phyloP scores from a whole-genome alignment of 805 yeast genomes.

The Cyberlindnera subsufficiens region DNA sequence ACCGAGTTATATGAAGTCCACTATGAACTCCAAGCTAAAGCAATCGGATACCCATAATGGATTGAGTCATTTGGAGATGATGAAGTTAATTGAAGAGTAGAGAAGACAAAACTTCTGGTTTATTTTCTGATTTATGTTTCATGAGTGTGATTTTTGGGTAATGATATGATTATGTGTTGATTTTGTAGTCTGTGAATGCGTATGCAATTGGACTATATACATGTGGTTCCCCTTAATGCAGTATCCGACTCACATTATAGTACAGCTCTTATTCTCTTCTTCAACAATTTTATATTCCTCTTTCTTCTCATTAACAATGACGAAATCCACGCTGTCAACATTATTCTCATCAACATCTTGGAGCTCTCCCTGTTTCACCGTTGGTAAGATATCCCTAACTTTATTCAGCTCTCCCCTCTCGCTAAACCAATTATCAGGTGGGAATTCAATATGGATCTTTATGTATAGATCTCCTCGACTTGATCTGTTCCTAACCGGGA shows the following conservation, averaged over 20 bases:
- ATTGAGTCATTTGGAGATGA: slow-evolving; percentile 16
- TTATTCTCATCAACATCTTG: slow-evolving; percentile 24
- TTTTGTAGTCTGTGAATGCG: too few species aligned
- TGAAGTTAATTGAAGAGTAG: slow-evolving; percentile 17
- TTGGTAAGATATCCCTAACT: slow-evolving; percentile 52
- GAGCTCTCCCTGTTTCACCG: slow-evolving; percentile 19
- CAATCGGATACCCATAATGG: slow-evolving; percentile 15
- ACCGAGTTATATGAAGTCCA: slow-evolving; percentile 24
- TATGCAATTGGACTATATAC: too few species aligned
- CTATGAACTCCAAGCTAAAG: slow-evolving; percentile 19
- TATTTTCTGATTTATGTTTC: neutral
- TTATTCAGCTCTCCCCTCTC: slow-evolving; percentile 61
- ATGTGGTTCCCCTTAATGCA: neutral
- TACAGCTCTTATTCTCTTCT: neutral
- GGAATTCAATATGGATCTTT: slow-evolving; percentile 70
- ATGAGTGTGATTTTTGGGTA: neutral
- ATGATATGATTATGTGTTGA: neutral
- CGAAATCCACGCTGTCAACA: slow-evolving; percentile 15
- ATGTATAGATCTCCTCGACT: slow-evolving; percentile 66
- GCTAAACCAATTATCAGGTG: slow-evolving; percentile 76
- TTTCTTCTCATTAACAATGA: slow-evolving; percentile 11
- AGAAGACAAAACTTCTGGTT: neutral
- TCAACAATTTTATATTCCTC: slow-evolving; percentile 5
- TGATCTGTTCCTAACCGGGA: slow-evolving; percentile 50
- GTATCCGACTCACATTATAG: slow-evolving; percentile 11